These are phyloP conservation scores for Penicillium longicatenatum DNA, from an alignment of 495 filamentous ascomycete genomes.

Conservation along the genomic window DNA sequence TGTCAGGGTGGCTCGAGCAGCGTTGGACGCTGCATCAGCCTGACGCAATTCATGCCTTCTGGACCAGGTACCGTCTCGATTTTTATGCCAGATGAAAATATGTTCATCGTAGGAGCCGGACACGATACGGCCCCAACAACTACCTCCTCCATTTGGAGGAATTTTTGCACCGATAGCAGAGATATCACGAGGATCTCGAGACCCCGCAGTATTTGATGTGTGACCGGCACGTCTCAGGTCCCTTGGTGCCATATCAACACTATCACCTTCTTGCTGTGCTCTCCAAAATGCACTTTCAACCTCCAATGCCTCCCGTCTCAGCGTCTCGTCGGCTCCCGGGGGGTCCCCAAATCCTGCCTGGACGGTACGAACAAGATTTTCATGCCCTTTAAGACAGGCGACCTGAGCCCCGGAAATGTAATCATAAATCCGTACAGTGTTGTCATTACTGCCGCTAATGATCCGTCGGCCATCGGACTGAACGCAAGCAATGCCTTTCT, in stretches of 20 bases:
- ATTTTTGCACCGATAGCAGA: conserved; percentile 77
- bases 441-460: conserved; percentile 92
- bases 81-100: conserved; percentile 90
- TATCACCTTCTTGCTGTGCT: conserved; percentile 63
- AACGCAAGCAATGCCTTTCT: conserved; percentile 96
- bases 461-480: conserved; percentile 97
- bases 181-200: conserved; percentile 72
- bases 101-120: conserved; percentile 95
- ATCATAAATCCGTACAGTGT: conserved; percentile 93
- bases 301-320: conserved; percentile 69
- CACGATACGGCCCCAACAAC: conserved; percentile 83
- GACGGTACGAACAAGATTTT: conserved; percentile 85
- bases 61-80: conserved; percentile 79
- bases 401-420: conserved; percentile 80
- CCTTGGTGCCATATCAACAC: conserved; percentile 42
- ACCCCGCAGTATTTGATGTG: conserved; percentile 70
- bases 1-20: conserved; percentile 29
- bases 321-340: conserved; percentile 72
- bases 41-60: conserved; percentile 72
- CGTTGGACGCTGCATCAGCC: conserved; percentile 55
- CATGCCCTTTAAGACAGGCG: conserved; percentile 78
- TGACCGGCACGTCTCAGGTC: conserved; percentile 48
- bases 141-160: conserved; percentile 86
- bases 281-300: conserved; percentile 71
- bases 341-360: conserved; percentile 91